Percentiles rank a stretch among this genome's conserved stretches.
Evolutionary conservation across 169 alveolate species (phyloP).

Genomic region (Plasmodium reichenowi): DNA sequence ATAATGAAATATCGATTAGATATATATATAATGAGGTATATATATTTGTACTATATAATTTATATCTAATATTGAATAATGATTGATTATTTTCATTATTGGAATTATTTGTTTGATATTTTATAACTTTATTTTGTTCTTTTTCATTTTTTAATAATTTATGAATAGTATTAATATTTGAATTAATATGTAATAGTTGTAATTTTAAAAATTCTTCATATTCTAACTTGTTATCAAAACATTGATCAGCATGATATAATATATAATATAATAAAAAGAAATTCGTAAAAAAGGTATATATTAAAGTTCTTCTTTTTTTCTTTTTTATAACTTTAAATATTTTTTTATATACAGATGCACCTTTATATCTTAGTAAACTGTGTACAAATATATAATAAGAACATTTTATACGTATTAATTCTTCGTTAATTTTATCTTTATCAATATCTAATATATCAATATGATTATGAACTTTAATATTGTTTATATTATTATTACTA

Average conservation of each 20-base stretch:
- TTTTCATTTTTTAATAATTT: constrained; percentile 60
- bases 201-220: constrained; percentile 66
- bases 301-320: constrained; percentile 35
- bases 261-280: constrained; percentile 35
- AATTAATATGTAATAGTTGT: constrained; percentile 58
- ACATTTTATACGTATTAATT: constrained; percentile 23
- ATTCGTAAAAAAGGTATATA: constrained; percentile 52
- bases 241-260: constrained; percentile 42
- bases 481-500: constrained; percentile 1
- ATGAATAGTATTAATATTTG: constrained; percentile 52
- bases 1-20: constrained; percentile 42
- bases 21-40: constrained; percentile 59
- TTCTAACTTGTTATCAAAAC: constrained; percentile 50
- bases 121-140: constrained; percentile 30
- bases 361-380: constrained; percentile 40
- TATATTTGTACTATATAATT: constrained; percentile 37
- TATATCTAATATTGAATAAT: constrained; percentile 20
- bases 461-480: constrained; percentile 21
- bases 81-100: background rate
- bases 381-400: constrained; percentile 28
- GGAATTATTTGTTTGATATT: background rate
- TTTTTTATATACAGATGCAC: constrained; percentile 46
- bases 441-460: constrained; percentile 24
- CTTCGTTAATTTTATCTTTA: constrained; percentile 9
- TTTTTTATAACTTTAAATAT: constrained; percentile 51